Percentiles rank a stretch among this genome's conserved stretches.
phyloP scores from a whole-genome alignment of 805 yeast species.

The Hermanozyma aechmeae region DNA sequence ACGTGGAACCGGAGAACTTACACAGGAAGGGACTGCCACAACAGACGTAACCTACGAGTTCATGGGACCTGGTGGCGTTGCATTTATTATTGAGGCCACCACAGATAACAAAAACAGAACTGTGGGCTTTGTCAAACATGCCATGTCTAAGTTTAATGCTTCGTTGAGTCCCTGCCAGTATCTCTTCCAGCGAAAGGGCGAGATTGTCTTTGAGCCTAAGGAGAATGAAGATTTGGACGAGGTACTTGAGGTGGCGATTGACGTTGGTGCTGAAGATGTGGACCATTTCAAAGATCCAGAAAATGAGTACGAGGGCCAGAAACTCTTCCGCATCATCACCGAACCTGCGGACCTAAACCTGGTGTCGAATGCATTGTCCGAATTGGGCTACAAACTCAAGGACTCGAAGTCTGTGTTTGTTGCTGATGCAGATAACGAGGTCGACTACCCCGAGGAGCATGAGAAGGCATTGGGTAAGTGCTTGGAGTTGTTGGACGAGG shows the following conservation, averaged over 20 bases:
- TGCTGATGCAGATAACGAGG: slow-evolving; percentile 53
- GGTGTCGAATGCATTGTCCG: slow-evolving; percentile 50
- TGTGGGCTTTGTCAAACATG: slow-evolving; percentile 62
- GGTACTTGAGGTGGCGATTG: slow-evolving; percentile 66
- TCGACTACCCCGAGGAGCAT: slow-evolving; percentile 45
- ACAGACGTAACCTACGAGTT: slow-evolving; percentile 68
- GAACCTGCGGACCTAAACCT: slow-evolving; percentile 55
- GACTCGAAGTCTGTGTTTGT: slow-evolving; percentile 66
- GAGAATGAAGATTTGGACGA: slow-evolving; percentile 43
- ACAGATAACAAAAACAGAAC: slow-evolving; percentile 88
- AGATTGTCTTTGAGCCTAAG: slow-evolving; percentile 43
- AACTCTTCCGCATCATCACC: slow-evolving; percentile 40
- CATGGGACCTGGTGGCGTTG: slow-evolving; percentile 86
- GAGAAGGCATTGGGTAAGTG: slow-evolving; percentile 48
- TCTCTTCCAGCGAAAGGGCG: slow-evolving; percentile 73
- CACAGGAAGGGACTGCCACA: slow-evolving; percentile 34
- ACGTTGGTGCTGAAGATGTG: slow-evolving; percentile 73
- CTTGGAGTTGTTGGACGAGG: slow-evolving; percentile 52
- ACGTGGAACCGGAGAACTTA: slow-evolving; percentile 67
- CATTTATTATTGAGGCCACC: slow-evolving; percentile 73
- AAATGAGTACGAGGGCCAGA: slow-evolving; percentile 29
- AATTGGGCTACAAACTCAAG: slow-evolving; percentile 44
- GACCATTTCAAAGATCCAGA: slow-evolving; percentile 40
- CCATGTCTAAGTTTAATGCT: slow-evolving; percentile 62
- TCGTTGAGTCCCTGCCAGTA: slow-evolving; percentile 69